Evolutionary conservation across 805 yeast species (phyloP), one percentile per base, ranked within the genome.

Genomic region (Suhomyces pyralidae): DNA sequence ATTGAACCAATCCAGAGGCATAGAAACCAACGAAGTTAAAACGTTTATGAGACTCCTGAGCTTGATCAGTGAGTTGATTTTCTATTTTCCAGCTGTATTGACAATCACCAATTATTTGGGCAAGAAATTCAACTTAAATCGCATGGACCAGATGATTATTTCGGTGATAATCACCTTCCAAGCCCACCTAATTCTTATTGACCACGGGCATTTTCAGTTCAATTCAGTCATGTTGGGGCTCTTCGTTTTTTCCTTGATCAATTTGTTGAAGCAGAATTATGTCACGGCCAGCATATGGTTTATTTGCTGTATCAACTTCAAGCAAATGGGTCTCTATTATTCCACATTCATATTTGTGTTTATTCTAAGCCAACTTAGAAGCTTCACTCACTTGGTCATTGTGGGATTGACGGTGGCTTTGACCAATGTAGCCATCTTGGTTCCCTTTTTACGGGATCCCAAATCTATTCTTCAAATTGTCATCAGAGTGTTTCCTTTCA

Each of bases 171-270:
- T 94, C n/a, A 66, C 94, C 32, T 83, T 86, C 65, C 96, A 90
- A 67, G 97, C 99, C 0, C 78, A 88, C 2, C 74, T 93, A 54
- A 79, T 88, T 44, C 76, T 94, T 52, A 84, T 94, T 46, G 99
- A 94, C 66, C 97, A 94, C 69, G 99, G 99, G 6, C 99, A 94
- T 70, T 94, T 94, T 72, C 99, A 96, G 71, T 93, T 84, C 70
- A 96, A 94, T 62, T 82, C 91, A 0, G 96, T 94, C 24, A 93
- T 94, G 98, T 79, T 94, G 34, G 99, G 99, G 0, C 74, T 93
- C 15, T 79, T 93, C 5, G 74, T 90, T 25, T 72, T 83, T 50
- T 79, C 96, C 0, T 71, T 94, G 43, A 81, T 81, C 50, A 85
- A 84, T 55, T 73, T 93, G 36, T 64, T 86, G 30, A 80, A 83